Evolutionary conservation across 352 stramenopile genomes (phyloP).

Genomic region (Phytophthora pisi): DNA sequence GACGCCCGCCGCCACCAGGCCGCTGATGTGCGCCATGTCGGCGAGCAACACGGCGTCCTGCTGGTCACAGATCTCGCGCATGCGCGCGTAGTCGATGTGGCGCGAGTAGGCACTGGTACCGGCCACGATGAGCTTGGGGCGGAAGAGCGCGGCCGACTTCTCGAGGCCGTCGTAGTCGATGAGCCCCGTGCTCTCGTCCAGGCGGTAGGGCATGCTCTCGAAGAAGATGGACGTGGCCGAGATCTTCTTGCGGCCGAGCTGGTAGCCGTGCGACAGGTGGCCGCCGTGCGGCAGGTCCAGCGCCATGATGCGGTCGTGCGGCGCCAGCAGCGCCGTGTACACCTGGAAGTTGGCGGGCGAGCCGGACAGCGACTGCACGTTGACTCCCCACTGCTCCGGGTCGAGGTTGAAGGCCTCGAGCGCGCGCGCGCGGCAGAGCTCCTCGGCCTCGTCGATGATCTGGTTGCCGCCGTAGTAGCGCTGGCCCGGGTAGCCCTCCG

Average conservation of each 20-base stretch:
- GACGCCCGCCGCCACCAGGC: slow-evolving; percentile 95
- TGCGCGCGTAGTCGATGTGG: slow-evolving; percentile 99
- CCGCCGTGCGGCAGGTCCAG: slow-evolving; percentile 98
- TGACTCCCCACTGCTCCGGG: slow-evolving; percentile 95
- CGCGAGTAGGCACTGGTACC: slow-evolving; percentile 98
- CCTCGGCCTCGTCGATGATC: slow-evolving; percentile 99
- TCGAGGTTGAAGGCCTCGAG: slow-evolving; percentile 98
- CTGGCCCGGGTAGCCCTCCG: slow-evolving; percentile 96
- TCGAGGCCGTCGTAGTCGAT: slow-evolving; percentile 99
- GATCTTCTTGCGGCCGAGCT: slow-evolving; percentile 99
- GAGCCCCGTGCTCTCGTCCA: slow-evolving; percentile 95
- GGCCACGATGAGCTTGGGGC: slow-evolving; percentile 98
- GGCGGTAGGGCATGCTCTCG: slow-evolving; percentile 98
- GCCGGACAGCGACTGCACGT: slow-evolving; percentile 97
- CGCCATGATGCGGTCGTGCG: slow-evolving; percentile 99
- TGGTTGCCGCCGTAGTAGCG: slow-evolving; percentile 99
- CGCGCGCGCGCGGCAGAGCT: slow-evolving; percentile 97
- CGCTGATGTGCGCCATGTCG: slow-evolving; percentile 99
- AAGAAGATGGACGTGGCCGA: slow-evolving; percentile 99
- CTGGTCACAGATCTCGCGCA: slow-evolving; percentile 95
- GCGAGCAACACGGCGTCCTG: slow-evolving; percentile 96
- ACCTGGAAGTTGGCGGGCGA: slow-evolving; percentile 99
- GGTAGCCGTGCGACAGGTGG: slow-evolving; percentile 98
- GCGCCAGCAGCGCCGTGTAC: slow-evolving; percentile 98
- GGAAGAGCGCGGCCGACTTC: slow-evolving; percentile 92